Conservation (phyloP, 306 rosid genomes). For the Fragaria nilgerrensis region DNA sequence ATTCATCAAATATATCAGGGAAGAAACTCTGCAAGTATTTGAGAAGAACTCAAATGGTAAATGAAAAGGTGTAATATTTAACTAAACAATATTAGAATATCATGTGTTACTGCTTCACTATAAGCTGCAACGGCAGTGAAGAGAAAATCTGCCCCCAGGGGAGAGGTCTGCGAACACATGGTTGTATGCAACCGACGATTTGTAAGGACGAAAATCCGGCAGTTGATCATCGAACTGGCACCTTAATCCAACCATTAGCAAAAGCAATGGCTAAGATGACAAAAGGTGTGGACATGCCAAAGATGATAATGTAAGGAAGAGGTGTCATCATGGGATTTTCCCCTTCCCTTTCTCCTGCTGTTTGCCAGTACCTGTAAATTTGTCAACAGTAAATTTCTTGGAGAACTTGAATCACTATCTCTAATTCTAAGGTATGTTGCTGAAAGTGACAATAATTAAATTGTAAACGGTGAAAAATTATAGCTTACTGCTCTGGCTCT, state of each 20-base stretch:
- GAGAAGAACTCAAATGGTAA: constrained; percentile 21
- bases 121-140: neutral
- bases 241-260: constrained; percentile 97
- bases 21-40: neutral
- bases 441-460: neutral
- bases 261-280: constrained; percentile 97
- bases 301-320: constrained; percentile 86
- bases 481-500: constrained; percentile 83
- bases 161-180: neutral
- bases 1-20: neutral
- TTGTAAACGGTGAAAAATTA: neutral
- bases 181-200: neutral
- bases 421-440: neutral
- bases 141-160: neutral
- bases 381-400: constrained; percentile 6
- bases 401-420: neutral
- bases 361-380: constrained; percentile 80
- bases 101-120: constrained; percentile 17
- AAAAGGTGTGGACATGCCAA: constrained; percentile 98
- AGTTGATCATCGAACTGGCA: constrained; percentile 60
- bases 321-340: constrained; percentile 98
- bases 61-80: neutral
- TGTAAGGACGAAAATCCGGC: neutral
- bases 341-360: constrained; percentile 96
- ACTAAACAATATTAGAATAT: constrained; percentile 20